Base-by-base conservation (phyloP, 257 asterid genomes). In the Misopates orontium region DNA sequence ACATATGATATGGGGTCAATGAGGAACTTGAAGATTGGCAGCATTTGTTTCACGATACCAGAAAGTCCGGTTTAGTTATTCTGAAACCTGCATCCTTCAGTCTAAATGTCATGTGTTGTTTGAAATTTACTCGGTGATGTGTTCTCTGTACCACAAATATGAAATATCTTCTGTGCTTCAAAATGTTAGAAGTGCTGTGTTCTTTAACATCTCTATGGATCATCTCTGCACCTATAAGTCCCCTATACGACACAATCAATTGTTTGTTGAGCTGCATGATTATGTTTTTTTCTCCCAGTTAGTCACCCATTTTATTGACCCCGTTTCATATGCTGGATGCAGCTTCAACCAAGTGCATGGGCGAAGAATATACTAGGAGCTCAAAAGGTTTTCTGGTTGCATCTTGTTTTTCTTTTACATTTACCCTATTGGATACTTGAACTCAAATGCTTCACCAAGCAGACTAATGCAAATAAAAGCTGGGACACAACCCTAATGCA, bases 271-370 rank as follows among this genome's bases (percentile, higher is more conserved):
- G n/a, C n/a, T n/a, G 17, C 24, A 31, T 31, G 32, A n/a, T n/a
- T n/a, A 36, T 56, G 12, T 52, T 42, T 40, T 58, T 23, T 62
- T 17, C 1, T 5, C 42, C 42, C 1, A 10, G 4, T 8, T 36
- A 36, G 10, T 3, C 10, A 5, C 31, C 10, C 62, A 16, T 60
- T 36, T 32, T 31, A 17, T 54, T 75, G 23, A 75, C 59, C 9
- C 54, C 17, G 24, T 53, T 64, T 52, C 47, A 44, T 58, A 23
- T 12, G 66, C 20, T 68, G 56, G 31, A 9, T 71, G 80, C 85
- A 77, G 85, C 54, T 44, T 71, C 72, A 49, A 53, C 67, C 56
- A 17, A 71, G 52, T 23, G 62, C 47, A 23, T 21, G 50, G 65
- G 52, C 41, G 23, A 20, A 58, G 25, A 47, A 53, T 52, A 41